phyloP scores from a whole-genome alignment of 768 basidiomycete genomes.

The Tulasnella sp. region DNA sequence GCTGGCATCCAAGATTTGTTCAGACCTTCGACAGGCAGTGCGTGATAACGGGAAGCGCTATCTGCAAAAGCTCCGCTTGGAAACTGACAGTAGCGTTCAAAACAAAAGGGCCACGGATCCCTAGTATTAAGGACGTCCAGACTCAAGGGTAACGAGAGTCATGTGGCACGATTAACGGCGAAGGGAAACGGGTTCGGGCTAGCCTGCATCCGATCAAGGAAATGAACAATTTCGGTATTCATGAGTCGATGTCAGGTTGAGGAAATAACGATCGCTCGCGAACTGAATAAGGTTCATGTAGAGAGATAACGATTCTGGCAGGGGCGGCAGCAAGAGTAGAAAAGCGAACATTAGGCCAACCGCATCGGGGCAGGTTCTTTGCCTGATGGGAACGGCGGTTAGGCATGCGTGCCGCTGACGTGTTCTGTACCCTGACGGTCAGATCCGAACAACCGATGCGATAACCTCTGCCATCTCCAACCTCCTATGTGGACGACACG shows the following conservation, averaged over 20 bases:
- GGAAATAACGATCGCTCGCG: not conserved
- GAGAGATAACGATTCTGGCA: constrained; percentile 7
- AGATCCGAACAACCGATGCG: not conserved
- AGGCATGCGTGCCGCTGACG: not conserved
- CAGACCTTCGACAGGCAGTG: too few species aligned
- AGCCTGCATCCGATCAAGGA: not conserved
- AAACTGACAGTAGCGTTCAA: not conserved
- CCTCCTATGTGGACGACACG: not conserved
- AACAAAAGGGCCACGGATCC: not conserved
- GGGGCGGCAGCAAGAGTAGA: not conserved
- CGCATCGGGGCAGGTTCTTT: not conserved
- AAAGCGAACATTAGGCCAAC: not conserved
- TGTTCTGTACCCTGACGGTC: not conserved
- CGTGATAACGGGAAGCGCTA: not conserved
- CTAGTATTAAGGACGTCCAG: not conserved
- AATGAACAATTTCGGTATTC: constrained; percentile 2
- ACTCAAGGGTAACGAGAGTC: not conserved
- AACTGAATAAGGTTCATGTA: not conserved
- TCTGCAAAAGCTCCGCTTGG: not conserved
- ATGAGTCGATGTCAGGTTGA: not conserved
- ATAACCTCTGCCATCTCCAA: not conserved
- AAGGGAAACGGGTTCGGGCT: not conserved
- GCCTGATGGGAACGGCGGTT: not conserved
- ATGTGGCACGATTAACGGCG: not conserved
- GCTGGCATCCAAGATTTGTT: too few species aligned